Evolutionary conservation across 306 rosid species (phyloP).

Genomic region (Gynostemma pentaphyllum): DNA sequence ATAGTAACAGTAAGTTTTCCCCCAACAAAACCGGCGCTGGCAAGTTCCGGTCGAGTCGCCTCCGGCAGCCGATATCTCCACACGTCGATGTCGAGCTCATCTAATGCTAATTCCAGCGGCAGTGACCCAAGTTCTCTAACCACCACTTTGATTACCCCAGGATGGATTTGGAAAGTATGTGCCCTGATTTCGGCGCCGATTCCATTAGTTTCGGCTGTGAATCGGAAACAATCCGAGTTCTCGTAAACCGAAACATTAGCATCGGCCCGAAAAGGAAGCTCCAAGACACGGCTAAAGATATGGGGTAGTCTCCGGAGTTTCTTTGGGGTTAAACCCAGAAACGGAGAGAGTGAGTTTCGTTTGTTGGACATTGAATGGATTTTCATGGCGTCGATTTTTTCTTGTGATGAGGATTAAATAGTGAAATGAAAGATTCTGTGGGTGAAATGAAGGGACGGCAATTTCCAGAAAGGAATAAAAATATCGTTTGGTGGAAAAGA

Average conservation of each 20-base stretch:
- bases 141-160: conserved; percentile 77
- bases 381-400: conserved; percentile 24
- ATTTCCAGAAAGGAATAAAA: conserved; percentile 24
- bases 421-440: conserved; percentile 11
- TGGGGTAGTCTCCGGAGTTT: conserved; percentile 88
- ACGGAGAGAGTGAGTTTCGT: conserved; percentile 34
- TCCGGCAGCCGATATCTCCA: conserved; percentile 97
- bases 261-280: conserved; percentile 82
- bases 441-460: conserved; percentile 1
- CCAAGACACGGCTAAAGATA: conserved; percentile 78
- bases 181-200: conserved; percentile 43
- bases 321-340: conserved; percentile 47
- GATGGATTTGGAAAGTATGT: conserved; percentile 72
- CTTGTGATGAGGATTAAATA: conserved; percentile 5
- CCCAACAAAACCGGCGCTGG: conserved; percentile 59
- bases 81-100: conserved; percentile 67
- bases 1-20: conserved; percentile 90
- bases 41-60: conserved; percentile 76
- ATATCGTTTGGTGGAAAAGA: conserved; percentile 9
- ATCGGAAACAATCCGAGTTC: conserved; percentile 64
- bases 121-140: conserved; percentile 49
- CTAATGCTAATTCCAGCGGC: conserved; percentile 46
- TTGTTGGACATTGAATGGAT: conserved; percentile 65
- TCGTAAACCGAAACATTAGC: conserved; percentile 73
- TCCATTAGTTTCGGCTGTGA: conserved; percentile 52